These are phyloP conservation scores for Pachyrhizus erosus DNA, from an alignment of 306 rosid genomes.

Conservation along the genomic window DNA sequence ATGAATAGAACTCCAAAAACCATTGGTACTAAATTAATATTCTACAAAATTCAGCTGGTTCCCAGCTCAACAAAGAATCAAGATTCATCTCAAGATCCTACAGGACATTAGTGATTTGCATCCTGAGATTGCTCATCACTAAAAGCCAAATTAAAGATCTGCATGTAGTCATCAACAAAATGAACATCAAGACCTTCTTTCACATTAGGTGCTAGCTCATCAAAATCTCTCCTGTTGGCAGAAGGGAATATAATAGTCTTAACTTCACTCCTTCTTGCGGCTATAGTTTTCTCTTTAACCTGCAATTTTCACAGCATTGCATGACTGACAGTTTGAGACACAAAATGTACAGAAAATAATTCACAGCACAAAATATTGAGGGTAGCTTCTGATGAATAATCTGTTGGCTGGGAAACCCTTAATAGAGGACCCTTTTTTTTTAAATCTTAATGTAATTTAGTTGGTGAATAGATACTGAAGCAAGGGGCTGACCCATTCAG, in stretches of 20 bases:
- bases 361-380: slow-evolving; percentile 3
- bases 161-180: slow-evolving; percentile 85
- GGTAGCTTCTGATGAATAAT: slow-evolving; percentile 25
- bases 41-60: slow-evolving; percentile 47
- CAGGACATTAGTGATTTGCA: slow-evolving; percentile 30
- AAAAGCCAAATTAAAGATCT: slow-evolving; percentile 81
- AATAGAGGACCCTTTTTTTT: background rate
- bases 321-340: slow-evolving; percentile 34
- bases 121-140: slow-evolving; percentile 47
- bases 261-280: slow-evolving; percentile 89
- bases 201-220: slow-evolving; percentile 86
- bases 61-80: slow-evolving; percentile 48
- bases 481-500: background rate
- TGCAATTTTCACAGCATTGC: slow-evolving; percentile 50
- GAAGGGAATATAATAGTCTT: slow-evolving; percentile 90
- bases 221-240: slow-evolving; percentile 90
- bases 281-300: slow-evolving; percentile 99
- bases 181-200: slow-evolving; percentile 96
- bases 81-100: slow-evolving; percentile 35
- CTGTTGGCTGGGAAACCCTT: background rate
- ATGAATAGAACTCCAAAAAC: slow-evolving; percentile 4
- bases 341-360: background rate
- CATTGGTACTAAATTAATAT: background rate
- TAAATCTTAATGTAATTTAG: background rate
- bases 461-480: slow-evolving; percentile 20